phyloP scores from a whole-genome alignment of 2,329 filamentous ascomycete genomes.

The Aschersonia sp. region DNA sequence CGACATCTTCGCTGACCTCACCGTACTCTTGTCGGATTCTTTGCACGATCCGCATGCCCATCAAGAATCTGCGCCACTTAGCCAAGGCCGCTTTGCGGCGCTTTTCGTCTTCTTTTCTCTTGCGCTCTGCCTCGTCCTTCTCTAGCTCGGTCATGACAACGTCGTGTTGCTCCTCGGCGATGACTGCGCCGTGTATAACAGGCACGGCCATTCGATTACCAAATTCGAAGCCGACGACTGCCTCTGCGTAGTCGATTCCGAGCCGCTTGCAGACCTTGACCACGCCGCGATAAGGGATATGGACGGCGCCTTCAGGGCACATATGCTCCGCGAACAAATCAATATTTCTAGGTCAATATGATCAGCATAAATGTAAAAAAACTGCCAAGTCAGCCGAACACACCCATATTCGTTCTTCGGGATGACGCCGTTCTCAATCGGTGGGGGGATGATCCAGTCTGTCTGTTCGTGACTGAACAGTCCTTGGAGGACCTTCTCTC shows the following conservation, averaged over 20 bases:
- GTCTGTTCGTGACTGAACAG: slow-evolving; percentile 77
- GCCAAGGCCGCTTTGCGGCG: slow-evolving; percentile 57
- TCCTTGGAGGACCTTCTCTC: slow-evolving; percentile 74
- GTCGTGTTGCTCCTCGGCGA: slow-evolving; percentile 67
- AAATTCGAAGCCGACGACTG: slow-evolving; percentile 93
- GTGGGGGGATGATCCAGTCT: slow-evolving; percentile 85
- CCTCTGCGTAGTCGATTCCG: slow-evolving; percentile 80
- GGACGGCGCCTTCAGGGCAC: slow-evolving; percentile 71
- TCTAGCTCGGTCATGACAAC: slow-evolving; percentile 64
- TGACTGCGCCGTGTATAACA: slow-evolving; percentile 77
- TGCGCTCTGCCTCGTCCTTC: slow-evolving; percentile 60
- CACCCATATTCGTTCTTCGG: slow-evolving; percentile 83
- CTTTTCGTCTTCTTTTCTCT: slow-evolving; percentile 72
- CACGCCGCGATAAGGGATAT: slow-evolving; percentile 66
- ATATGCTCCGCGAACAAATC: slow-evolving; percentile 90
- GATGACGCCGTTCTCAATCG: slow-evolving; percentile 71
- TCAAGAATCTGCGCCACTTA: slow-evolving; percentile 76
- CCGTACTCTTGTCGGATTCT: slow-evolving; percentile 67
- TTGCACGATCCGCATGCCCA: slow-evolving; percentile 71
- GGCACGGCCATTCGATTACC: slow-evolving; percentile 89
- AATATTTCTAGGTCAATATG: slow-evolving; percentile 50
- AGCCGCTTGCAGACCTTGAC: slow-evolving; percentile 72
- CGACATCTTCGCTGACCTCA: slow-evolving; percentile 35
- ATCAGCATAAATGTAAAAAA: not conserved
- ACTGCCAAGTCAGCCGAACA: slow-evolving; percentile 7